Base-by-base conservation (phyloP, 257 asterid genomes). In the Nicotiana knightiana region DNA sequence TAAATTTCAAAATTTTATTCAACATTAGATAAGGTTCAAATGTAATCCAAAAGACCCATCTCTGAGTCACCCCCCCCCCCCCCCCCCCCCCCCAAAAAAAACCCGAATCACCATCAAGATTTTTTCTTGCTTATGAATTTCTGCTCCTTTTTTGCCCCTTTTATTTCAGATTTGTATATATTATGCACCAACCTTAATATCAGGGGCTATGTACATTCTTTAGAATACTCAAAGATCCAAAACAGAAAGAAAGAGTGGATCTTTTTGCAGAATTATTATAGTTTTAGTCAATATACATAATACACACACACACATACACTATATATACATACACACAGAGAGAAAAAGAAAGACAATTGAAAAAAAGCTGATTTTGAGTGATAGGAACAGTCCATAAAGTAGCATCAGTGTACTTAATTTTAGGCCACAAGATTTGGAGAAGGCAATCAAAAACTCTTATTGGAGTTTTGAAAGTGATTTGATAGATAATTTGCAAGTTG, bases 391-490 rank as follows among this genome's bases (percentile, higher is more conserved):
- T 82, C 83, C 87, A 82, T 82, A 61, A 33, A 68, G 77, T n/a
- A 80, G 83, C 33, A 85, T 87, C 91, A 12, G 76, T 81, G 65
- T 84, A 48, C 55, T 57, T 64, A 84, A 79, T 90, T 88, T 79
- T 77, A 70, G 17, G 90, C 95, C 97, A 87, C 90, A 86, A 84
- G 82, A 84, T 55, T 46, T 67, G 78, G 83, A 78, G 82, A 59
- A 71, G 73, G 84, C 83, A 58, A 81, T 82, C 84, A 66, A 86
- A 84, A 84, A 71, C 81, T 89, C 85, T 67, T 64, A 85, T 87
- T 77, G 85, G 68, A 21, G 81, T 82, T 26, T 51, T 80, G 90
- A 67, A 81, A 89, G 90, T 75, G 88, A 91, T 86, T 83, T 87
- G 54, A 83, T 64, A 80, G 81, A 79, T 84, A 84, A 59, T 63